Conservation (phyloP, 768 basidiomycete genomes). For the Kwoniella dejecticola region DNA sequence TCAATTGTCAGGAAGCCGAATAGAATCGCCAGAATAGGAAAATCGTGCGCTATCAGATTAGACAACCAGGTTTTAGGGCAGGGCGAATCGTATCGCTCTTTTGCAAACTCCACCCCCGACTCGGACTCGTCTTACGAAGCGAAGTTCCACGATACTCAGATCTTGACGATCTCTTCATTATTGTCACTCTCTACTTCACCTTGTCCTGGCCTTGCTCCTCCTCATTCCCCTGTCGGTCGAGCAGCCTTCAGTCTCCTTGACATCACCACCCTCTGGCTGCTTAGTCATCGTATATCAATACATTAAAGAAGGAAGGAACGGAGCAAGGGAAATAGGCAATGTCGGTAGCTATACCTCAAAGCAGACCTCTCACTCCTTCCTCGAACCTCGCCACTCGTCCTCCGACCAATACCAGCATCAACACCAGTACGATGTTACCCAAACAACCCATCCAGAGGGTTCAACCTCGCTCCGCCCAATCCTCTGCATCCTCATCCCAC, state of each 20-base stretch:
- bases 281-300: neutral
- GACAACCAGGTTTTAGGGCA: constrained; percentile 10
- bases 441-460: constrained; percentile 14
- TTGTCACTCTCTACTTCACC: no score
- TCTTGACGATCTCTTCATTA: no score
- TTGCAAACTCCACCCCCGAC: no score
- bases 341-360: constrained; percentile 22
- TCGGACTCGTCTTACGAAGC: neutral
- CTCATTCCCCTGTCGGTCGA: no score
- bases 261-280: neutral
- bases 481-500: neutral
- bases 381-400: constrained; percentile 22
- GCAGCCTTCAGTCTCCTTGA: neutral
- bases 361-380: constrained; percentile 5
- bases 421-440: constrained; percentile 20
- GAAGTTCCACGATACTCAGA: no score
- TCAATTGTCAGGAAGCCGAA: no score
- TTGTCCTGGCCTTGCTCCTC: no score
- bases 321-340: constrained; percentile 1
- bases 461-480: constrained; percentile 18
- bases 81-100: no score
- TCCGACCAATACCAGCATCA: no score
- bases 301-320: no score
- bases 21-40: neutral
- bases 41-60: constrained; percentile 16